A percentile compares a stretch with the other conserved stretches of the same genome.
Evolutionary conservation across 768 basidiomycete species (phyloP).

Genomic region (Paxillus ammoniavirescens): DNA sequence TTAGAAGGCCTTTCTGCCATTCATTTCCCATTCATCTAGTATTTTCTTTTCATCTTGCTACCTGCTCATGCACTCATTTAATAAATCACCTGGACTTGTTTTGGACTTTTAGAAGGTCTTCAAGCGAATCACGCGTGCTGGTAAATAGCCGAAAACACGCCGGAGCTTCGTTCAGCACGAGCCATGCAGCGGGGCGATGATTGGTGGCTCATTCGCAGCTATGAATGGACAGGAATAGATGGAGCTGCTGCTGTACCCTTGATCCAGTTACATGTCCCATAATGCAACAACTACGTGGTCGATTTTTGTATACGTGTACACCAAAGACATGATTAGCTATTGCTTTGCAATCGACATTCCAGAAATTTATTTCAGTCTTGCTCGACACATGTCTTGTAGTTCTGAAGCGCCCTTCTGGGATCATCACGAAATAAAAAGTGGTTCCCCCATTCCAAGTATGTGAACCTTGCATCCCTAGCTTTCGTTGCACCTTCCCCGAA

Average conservation of each 20-base stretch:
- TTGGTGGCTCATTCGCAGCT: neutral
- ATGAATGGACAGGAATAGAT: neutral
- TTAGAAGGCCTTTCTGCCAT: neutral
- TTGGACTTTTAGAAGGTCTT: constrained; percentile 28
- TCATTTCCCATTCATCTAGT: constrained; percentile 1
- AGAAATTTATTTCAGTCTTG: neutral
- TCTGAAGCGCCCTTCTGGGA: constrained; percentile 2
- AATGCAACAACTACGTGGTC: neutral
- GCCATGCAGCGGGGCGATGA: neutral
- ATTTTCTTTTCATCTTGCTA: neutral
- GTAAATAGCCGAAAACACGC: constrained; percentile 16
- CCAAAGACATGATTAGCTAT: neutral
- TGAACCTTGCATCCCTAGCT: constrained; percentile 1
- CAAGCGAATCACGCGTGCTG: constrained; percentile 19
- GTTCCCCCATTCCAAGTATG: constrained; percentile 1
- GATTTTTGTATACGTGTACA: constrained; percentile 2
- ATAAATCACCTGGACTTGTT: constrained; percentile 15
- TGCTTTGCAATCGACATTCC: neutral
- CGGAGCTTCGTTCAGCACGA: neutral
- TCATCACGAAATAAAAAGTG: constrained; percentile 6
- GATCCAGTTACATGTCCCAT: neutral
- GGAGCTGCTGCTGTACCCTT: neutral
- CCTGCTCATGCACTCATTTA: constrained; percentile 14
- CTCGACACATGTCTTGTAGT: neutral
- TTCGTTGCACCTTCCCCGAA: constrained; percentile 3